Evolutionary conservation across 2,329 filamentous ascomycete species (phyloP).

Genomic region (Exophiala sp.): DNA sequence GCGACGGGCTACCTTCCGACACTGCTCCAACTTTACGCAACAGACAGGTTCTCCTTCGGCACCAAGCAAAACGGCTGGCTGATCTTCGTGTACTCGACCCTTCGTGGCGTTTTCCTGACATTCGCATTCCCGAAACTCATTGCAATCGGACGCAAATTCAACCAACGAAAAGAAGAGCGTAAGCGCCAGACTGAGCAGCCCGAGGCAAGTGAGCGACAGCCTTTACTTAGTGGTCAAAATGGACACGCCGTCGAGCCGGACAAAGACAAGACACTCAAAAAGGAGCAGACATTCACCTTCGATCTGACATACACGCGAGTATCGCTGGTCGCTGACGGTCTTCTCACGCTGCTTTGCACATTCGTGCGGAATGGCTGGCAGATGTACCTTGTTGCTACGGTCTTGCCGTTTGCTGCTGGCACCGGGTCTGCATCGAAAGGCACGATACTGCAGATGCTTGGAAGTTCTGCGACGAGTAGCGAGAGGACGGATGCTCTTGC

Average conservation of each 20-base stretch:
- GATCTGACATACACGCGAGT: slow-evolving; percentile 66
- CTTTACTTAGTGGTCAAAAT: slow-evolving; percentile 1
- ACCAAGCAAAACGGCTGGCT: slow-evolving; percentile 57
- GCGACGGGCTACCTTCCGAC: slow-evolving; percentile 65
- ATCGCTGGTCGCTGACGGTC: slow-evolving; percentile 62
- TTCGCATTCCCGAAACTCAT: slow-evolving; percentile 56
- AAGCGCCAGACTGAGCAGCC: background rate
- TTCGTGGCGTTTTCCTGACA: slow-evolving; percentile 55
- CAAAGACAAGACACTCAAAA: slow-evolving; percentile 15
- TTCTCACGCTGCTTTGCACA: slow-evolving; percentile 60
- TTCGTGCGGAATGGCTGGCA: slow-evolving; percentile 65
- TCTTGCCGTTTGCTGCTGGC: slow-evolving; percentile 66
- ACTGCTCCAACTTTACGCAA: slow-evolving; percentile 59
- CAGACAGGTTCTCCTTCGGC: slow-evolving; percentile 53
- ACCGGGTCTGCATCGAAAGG: slow-evolving; percentile 68
- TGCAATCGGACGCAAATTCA: slow-evolving; percentile 38
- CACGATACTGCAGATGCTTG: slow-evolving; percentile 68
- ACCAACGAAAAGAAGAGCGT: slow-evolving; percentile 2
- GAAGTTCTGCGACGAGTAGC: slow-evolving; percentile 39
- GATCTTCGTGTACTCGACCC: slow-evolving; percentile 55
- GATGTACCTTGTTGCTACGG: slow-evolving; percentile 62
- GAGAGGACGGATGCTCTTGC: slow-evolving; percentile 65
- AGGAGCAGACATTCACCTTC: slow-evolving; percentile 51
- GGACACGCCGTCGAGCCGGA: background rate
- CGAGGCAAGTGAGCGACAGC: slow-evolving; percentile 12